Conservation (phyloP, 2,329 filamentous ascomycete genomes). For the Dactylella cylindrospora region DNA sequence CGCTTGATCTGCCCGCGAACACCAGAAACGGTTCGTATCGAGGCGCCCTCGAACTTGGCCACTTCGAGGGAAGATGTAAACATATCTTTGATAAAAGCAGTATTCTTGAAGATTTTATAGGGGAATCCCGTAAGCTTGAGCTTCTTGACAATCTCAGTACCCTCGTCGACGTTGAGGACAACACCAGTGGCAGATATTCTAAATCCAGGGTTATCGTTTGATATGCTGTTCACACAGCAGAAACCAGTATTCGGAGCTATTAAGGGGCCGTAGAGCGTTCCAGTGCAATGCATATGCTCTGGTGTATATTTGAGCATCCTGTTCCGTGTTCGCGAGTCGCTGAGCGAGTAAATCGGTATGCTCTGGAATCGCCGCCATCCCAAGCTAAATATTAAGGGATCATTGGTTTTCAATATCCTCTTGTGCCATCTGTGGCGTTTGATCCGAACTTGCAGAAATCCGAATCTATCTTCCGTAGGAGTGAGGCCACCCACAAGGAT, state of each 20-base stretch:
- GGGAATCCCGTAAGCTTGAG: constrained; percentile 91
- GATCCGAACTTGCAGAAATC: constrained; percentile 91
- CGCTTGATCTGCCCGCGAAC: constrained; percentile 96
- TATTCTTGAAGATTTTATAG: constrained; percentile 99
- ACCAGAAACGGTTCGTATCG: constrained; percentile 93
- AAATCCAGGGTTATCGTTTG: constrained; percentile 76
- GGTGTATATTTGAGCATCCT: constrained; percentile 99
- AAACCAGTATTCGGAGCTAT: constrained; percentile 96
- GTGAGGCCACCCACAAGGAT: constrained; percentile 89
- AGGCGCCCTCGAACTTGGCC: constrained; percentile 95
- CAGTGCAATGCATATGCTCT: constrained; percentile 99
- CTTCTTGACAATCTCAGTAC: constrained; percentile 98
- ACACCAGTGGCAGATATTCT: constrained; percentile 92
- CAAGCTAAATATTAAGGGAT: constrained; percentile 93
- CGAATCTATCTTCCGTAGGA: constrained; percentile 91
- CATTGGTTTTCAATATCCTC: constrained; percentile 97
- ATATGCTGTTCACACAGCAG: constrained; percentile 87
- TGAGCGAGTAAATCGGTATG: constrained; percentile 89
- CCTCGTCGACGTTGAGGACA: constrained; percentile 90
- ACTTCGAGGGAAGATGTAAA: constrained; percentile 91
- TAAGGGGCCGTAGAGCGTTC: constrained; percentile 89
- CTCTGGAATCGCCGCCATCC: constrained; percentile 96
- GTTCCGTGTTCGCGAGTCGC: constrained; percentile 88
- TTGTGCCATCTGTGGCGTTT: constrained; percentile 99
- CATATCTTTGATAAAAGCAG: constrained; percentile 98